These are phyloP conservation scores for Corinectria fuckeliana DNA, from an alignment of 2,329 filamentous ascomycete species.

Conservation along the genomic window DNA sequence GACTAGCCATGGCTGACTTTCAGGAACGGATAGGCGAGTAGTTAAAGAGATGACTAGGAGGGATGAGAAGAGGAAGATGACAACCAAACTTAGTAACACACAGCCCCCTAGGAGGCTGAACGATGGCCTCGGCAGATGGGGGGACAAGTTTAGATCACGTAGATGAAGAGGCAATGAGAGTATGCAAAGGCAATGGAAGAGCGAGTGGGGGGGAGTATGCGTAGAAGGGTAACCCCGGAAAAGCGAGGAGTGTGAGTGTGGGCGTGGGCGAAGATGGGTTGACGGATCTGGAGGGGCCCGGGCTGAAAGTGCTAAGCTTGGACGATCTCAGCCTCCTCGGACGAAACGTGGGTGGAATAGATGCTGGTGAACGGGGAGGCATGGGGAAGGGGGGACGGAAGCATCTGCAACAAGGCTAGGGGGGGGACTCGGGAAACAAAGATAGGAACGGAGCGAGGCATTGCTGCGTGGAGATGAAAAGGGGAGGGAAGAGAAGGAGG, in stretches of 20 bases:
- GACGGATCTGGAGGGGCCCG: conserved; percentile 24
- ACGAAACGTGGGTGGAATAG: conserved; percentile 29
- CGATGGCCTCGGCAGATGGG: conserved; percentile 32
- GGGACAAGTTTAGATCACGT: conserved; percentile 42
- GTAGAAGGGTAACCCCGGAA: conserved; percentile 35
- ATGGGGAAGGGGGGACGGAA: neutral
- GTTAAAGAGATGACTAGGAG: conserved; percentile 41
- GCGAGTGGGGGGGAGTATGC: conserved; percentile 35
- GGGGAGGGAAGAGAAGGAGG: conserved; percentile 10
- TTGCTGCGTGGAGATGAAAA: conserved; percentile 31
- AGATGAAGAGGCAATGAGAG: conserved; percentile 42
- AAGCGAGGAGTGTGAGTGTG: conserved; percentile 15
- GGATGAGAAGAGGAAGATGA: conserved; percentile 37
- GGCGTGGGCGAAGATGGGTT: conserved; percentile 4
- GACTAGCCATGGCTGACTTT: conserved; percentile 57
- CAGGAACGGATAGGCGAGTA: conserved; percentile 48
- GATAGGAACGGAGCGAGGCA: conserved; percentile 39
- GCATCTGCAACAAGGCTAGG: conserved; percentile 21
- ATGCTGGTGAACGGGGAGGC: conserved; percentile 19
- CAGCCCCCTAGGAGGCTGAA: conserved; percentile 52
- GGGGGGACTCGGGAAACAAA: conserved; percentile 31
- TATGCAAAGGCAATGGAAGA: conserved; percentile 33
- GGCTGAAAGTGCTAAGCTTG: conserved; percentile 22
- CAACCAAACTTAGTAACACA: conserved; percentile 54
- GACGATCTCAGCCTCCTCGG: conserved; percentile 33